Base-by-base conservation (phyloP, 768 basidiomycete species). In the Suillus paluster region DNA sequence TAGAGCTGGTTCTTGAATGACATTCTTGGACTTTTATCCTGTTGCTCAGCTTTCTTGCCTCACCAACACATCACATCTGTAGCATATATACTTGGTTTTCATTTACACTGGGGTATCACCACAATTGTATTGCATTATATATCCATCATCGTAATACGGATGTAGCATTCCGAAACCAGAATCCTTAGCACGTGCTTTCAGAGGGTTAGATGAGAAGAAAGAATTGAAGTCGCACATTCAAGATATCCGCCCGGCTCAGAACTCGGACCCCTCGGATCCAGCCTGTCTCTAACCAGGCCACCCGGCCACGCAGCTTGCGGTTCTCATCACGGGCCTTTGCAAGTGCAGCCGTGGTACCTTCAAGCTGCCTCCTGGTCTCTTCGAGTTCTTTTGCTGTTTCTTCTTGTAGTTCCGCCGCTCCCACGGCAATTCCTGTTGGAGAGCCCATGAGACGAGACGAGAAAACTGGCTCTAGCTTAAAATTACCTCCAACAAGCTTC, bases 321-420 rank as follows among this genome's bases (percentile, higher is more conserved):
- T 88, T 89, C 70, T 92, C 88, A 46, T 80, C 78, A 15, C 78
- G 80, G 27, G 77, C 73, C 56, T 78, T 72, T 1, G 75, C 71
- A 21, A 91, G 72, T 33, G 82, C 81, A n/a, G 65, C 64, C 61
- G 75, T 77, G 12, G 75, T 75, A 19, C 78, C 72, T 64, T 78
- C 79, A 3, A 92, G 78, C 64, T 86, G 78, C 60, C 74, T 71
- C 64, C 79, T 80, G 0, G 83, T 83, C 27, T 82, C 77, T 38
- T 75, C 78, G 1, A 92, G 79, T 27, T 81, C 78, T 63, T 83
- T 79, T 6, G 75, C 72, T 2, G 75, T 74, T 49, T 84, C 80
- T 70, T 90, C 91, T 62, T 84, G 82, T 5, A 92, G 62, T 68
- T 92, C 90, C 14, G 86, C 89, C 1, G 89, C 86, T 14, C 91